Evolutionary conservation across 73 alveolate genomes (phyloP).

Genomic region (Breviolum minutum): DNA sequence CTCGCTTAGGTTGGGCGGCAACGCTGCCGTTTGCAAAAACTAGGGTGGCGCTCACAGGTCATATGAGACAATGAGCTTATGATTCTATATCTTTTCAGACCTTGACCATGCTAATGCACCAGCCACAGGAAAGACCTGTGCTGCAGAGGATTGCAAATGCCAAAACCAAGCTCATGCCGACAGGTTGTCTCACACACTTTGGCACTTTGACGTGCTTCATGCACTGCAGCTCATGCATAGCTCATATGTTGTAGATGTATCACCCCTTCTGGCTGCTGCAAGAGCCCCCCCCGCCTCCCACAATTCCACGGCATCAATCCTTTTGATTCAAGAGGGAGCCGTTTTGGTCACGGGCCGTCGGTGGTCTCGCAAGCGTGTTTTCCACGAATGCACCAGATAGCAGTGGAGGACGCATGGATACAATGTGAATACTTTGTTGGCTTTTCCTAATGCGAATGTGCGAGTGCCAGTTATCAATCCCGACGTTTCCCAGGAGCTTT

Average conservation of each 20-base stretch:
- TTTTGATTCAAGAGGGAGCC: slow-evolving; percentile 31
- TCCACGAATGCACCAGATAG: slow-evolving; percentile 16
- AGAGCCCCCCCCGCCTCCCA: too few species aligned
- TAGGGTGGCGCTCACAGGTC: too few species aligned
- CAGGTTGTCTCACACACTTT: too few species aligned
- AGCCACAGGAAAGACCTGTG: slow-evolving; percentile 33
- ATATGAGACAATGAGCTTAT: too few species aligned
- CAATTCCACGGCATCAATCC: too few species aligned
- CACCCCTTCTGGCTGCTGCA: not conserved
- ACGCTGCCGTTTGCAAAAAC: too few species aligned
- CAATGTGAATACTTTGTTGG: not conserved
- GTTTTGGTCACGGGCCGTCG: slow-evolving; percentile 36
- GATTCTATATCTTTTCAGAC: not conserved
- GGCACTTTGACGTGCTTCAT: not conserved
- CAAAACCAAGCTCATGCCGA: not conserved
- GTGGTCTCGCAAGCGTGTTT: slow-evolving; percentile 29
- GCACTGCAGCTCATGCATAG: not conserved
- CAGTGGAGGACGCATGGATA: slow-evolving; percentile 35
- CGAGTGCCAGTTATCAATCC: not conserved
- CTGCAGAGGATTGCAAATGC: not conserved
- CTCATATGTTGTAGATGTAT: not conserved
- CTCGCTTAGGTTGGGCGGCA: not conserved
- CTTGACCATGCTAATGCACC: slow-evolving; percentile 1
- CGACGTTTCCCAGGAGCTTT: slow-evolving; percentile 9
- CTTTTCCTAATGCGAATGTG: too few species aligned